Evolutionary conservation across 1,139 yeast genomes (phyloP).

Genomic region (Blastobotrys apis): DNA sequence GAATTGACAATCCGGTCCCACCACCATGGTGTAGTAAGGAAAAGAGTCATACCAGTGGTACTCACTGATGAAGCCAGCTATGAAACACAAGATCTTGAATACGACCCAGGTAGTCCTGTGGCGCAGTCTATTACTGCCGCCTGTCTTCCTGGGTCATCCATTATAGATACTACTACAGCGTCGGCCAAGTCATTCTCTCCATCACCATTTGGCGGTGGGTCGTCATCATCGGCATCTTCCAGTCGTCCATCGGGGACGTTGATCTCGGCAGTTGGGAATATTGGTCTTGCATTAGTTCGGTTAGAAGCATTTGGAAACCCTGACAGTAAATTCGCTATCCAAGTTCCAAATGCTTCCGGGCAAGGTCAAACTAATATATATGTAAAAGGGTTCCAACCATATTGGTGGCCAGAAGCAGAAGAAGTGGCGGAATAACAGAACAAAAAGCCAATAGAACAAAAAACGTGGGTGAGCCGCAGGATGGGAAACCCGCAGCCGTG

Average conservation of each 20-base stretch:
- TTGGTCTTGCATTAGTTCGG: conserved; percentile 62
- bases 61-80: conserved; percentile 34
- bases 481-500: no score
- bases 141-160: conserved; percentile 9
- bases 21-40: conserved; percentile 77
- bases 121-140: neutral
- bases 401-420: conserved; percentile 62
- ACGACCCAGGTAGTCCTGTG: conserved; percentile 8
- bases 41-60: conserved; percentile 72
- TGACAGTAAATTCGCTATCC: conserved; percentile 32
- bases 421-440: conserved; percentile 21
- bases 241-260: conserved; percentile 48
- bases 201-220: conserved; percentile 14
- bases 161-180: conserved; percentile 6
- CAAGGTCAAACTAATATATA: conserved; percentile 33
- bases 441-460: no score
- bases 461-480: no score
- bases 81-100: conserved; percentile 13
- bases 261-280: conserved; percentile 50
- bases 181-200: conserved; percentile 11
- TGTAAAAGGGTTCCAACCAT: conserved; percentile 51
- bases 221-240: conserved; percentile 26
- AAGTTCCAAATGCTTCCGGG: conserved; percentile 28
- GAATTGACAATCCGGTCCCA: conserved; percentile 87
- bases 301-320: conserved; percentile 44